phyloP scores from a whole-genome alignment of 768 basidiomycete species.

The Leccinum pellstonianum region DNA sequence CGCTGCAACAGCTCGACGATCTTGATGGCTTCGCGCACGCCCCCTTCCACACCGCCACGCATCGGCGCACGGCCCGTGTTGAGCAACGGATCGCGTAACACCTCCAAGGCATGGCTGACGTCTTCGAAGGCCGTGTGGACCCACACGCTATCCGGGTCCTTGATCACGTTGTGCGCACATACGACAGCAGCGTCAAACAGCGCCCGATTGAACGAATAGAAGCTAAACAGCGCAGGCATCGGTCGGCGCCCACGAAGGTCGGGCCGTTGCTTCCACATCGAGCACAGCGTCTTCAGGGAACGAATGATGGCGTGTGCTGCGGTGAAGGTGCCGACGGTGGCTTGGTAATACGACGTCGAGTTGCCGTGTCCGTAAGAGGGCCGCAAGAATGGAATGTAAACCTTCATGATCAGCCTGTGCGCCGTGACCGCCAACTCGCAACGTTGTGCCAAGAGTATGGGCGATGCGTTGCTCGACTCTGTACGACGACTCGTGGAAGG shows the following conservation, averaged over 20 bases:
- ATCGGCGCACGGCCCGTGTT: constrained; percentile 33
- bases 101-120: constrained; percentile 42
- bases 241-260: constrained; percentile 33
- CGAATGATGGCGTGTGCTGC: constrained; percentile 67
- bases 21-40: constrained; percentile 37
- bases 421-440: constrained; percentile 62
- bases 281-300: constrained; percentile 45
- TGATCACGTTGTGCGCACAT: constrained; percentile 61
- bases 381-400: constrained; percentile 67
- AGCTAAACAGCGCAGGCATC: constrained; percentile 49
- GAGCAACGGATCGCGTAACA: constrained; percentile 39
- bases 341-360: constrained; percentile 45
- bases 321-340: constrained; percentile 54
- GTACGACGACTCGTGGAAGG: constrained; percentile 10
- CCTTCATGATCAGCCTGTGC: constrained; percentile 58
- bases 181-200: constrained; percentile 67
- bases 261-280: constrained; percentile 38
- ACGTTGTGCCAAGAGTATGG: constrained; percentile 47
- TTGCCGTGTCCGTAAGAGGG: constrained; percentile 28
- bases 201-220: constrained; percentile 58
- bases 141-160: constrained; percentile 48
- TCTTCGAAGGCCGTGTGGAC: constrained; percentile 49
- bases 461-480: constrained; percentile 27
- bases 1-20: constrained; percentile 41
- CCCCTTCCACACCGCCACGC: constrained; percentile 34